phyloP scores from a whole-genome alignment of 2,329 filamentous ascomycete species.

The Fusarium globosum region DNA sequence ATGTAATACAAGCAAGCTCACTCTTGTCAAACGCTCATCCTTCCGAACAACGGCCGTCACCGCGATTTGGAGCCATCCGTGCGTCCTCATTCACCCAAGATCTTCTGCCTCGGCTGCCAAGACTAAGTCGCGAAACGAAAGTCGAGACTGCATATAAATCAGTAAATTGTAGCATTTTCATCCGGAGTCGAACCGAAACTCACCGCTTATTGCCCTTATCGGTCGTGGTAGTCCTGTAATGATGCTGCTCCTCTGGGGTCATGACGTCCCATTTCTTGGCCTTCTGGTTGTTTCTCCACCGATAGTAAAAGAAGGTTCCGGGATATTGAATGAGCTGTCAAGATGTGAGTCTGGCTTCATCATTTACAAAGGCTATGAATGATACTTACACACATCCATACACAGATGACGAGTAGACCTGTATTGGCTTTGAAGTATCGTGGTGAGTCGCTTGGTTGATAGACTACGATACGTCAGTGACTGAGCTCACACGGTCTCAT shows the following conservation, averaged over 20 bases:
- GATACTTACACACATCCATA: constrained; percentile 6
- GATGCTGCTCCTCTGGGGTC: constrained; percentile 53
- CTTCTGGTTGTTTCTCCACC: constrained; percentile 52
- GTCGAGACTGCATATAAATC: constrained; percentile 1
- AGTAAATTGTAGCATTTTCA: background rate
- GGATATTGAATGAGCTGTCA: constrained; percentile 51
- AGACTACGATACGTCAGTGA: constrained; percentile 30
- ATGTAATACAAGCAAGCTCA: background rate
- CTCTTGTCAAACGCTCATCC: too few relatives aligned
- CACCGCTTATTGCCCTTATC: constrained; percentile 44
- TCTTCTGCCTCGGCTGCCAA: background rate
- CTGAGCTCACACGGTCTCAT: rapidly evolving
- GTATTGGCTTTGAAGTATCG: constrained; percentile 54
- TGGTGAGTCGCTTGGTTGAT: constrained; percentile 50
- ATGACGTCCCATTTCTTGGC: constrained; percentile 53
- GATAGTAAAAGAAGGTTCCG: constrained; percentile 53
- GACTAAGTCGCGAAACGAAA: constrained; percentile 24
- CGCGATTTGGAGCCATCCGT: too few relatives aligned
- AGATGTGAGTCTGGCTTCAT: background rate
- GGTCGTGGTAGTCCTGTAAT: constrained; percentile 57
- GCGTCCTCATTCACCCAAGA: background rate
- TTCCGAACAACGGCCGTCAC: too few relatives aligned
- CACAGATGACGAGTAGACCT: constrained; percentile 1
- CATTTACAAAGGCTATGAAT: rapidly evolving
- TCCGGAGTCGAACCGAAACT: background rate